phyloP scores from a whole-genome alignment of 2,329 filamentous ascomycete genomes.

The Sphaerulina musiva region DNA sequence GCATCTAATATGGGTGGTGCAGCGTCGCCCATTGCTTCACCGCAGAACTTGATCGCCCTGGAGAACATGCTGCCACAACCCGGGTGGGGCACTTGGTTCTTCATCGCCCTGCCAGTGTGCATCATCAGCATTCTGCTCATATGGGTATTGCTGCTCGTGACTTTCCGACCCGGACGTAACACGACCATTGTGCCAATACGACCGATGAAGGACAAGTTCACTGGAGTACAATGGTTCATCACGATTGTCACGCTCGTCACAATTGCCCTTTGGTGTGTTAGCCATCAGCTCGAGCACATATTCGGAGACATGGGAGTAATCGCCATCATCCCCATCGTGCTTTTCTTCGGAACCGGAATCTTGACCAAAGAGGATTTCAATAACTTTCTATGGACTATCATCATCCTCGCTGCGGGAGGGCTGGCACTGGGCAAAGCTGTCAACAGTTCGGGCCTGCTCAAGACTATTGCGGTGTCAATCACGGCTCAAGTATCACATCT shows the following conservation, averaged over 20 bases:
- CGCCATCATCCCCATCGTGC: slow-evolving; percentile 86
- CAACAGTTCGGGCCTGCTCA: slow-evolving; percentile 82
- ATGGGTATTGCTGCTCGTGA: slow-evolving; percentile 76
- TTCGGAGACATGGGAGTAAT: slow-evolving; percentile 99
- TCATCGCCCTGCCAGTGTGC: slow-evolving; percentile 87
- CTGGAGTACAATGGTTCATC: slow-evolving; percentile 88
- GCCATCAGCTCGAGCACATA: slow-evolving; percentile 74
- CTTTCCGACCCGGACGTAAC: slow-evolving; percentile 77
- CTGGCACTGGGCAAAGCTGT: slow-evolving; percentile 90
- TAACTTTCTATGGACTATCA: slow-evolving; percentile 99
- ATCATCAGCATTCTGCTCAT: slow-evolving; percentile 81
- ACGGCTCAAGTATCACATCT: slow-evolving; percentile 67
- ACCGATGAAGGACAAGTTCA: slow-evolving; percentile 80
- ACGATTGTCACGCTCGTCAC: slow-evolving; percentile 73
- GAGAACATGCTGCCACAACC: slow-evolving; percentile 91
- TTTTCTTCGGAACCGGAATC: slow-evolving; percentile 95
- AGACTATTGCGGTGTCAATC: slow-evolving; percentile 76
- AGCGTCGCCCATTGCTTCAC: slow-evolving; percentile 92
- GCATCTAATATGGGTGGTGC: slow-evolving; percentile 95
- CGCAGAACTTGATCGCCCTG: slow-evolving; percentile 93
- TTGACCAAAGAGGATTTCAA: slow-evolving; percentile 99
- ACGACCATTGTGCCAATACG: slow-evolving; percentile 89
- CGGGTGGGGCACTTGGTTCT: slow-evolving; percentile 96
- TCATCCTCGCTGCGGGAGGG: slow-evolving; percentile 92
- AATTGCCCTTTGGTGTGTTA: slow-evolving; percentile 86